Conservation (phyloP, 2,329 filamentous ascomycete species). For the Pseudodiploospora longispora region DNA sequence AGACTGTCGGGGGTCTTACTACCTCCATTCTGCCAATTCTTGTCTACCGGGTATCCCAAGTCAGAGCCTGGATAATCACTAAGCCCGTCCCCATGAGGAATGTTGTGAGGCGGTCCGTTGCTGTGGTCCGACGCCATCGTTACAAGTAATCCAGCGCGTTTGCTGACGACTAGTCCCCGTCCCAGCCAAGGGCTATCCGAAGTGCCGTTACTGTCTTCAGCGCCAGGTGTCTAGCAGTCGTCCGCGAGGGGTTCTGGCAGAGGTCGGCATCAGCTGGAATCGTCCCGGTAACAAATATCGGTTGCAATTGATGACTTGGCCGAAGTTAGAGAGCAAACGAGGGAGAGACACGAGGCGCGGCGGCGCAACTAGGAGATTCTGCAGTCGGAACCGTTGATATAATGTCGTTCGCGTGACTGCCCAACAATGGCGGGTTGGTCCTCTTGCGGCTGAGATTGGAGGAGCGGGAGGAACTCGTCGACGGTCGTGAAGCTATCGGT, state of each 20-base stretch:
- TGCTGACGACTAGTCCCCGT: conserved; percentile 9
- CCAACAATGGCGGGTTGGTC: conserved; percentile 10
- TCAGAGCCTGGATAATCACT: conserved; percentile 21
- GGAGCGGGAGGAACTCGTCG: conserved; percentile 15
- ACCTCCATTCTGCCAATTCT: conserved; percentile 29
- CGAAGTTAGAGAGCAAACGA: background rate
- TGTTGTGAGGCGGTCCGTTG: conserved; percentile 31
- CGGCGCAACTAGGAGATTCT: conserved; percentile 10
- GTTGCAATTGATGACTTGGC: conserved; percentile 20
- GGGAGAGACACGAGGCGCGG: conserved; percentile 11
- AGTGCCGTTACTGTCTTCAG: conserved; percentile 17
- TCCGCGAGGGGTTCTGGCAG: conserved; percentile 22
- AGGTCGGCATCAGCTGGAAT: conserved; percentile 30
- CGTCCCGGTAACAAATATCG: conserved; percentile 10
- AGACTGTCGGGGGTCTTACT: conserved; percentile 28
- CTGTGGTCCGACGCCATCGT: conserved; percentile 41
- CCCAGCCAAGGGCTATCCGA: conserved; percentile 18
- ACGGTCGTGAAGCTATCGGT: conserved; percentile 17
- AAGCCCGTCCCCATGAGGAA: conserved; percentile 23
- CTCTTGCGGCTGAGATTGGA: conserved; percentile 7
- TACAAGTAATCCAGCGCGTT: conserved; percentile 17
- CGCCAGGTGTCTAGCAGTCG: conserved; percentile 23
- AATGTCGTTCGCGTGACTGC: conserved; percentile 19
- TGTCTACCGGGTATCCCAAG: conserved; percentile 23
- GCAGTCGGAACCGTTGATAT: conserved; percentile 9